Evolutionary conservation across 768 basidiomycete species (phyloP), one percentile per base, ranked within the genome.

Genomic region (Serendipita sp.): DNA sequence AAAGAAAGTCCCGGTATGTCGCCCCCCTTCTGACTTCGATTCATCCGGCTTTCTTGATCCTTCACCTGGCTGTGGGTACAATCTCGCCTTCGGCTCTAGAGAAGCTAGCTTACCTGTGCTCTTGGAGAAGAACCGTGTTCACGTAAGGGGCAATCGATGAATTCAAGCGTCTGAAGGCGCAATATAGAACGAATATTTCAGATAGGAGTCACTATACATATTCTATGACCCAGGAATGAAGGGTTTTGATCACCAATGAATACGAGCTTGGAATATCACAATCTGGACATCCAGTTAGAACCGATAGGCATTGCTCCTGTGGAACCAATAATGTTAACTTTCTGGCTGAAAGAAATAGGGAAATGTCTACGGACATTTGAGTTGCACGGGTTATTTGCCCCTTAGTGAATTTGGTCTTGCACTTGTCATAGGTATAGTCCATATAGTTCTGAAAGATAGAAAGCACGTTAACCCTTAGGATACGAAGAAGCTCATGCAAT

Each of bases 1-100:
- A 2, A 67, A 70, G 7, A 72, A 72, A 5, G 78, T 76, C 2
- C 74, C 71, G 72, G 78, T 77, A 63, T 10, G 15, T 5, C 65
- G 23, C 63, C 11, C 32, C 2, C 38, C 32, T 36, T 23, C 23
- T 23, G 47, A 3, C 23, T 15, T 38, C 45, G 30, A 13, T 56
- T 4, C 32, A n/a, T 63, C 63, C 54, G 23, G 23, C 16, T 38
- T 30, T 4, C 64, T 36, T 63, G 77, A 75, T 76, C 78, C 66
- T 80, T 75, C 69, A 75, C 76, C 7, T 80, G 79, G 1, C 66
- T 78, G 79, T 7, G 76, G 77, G 1, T 68, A 73, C 11, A 70
- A 69, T 35, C 70, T 78, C 48, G 75, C 78, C 3, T 72, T 72
- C 30, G 78, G 76, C 0, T 71, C 80, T 63, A 76, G 75, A 67